A percentile compares a stretch with the other conserved stretches of the same genome.
These are phyloP conservation scores for Euclidium syriacum DNA, from an alignment of 345 rosid genomes.

Conservation along the genomic window DNA sequence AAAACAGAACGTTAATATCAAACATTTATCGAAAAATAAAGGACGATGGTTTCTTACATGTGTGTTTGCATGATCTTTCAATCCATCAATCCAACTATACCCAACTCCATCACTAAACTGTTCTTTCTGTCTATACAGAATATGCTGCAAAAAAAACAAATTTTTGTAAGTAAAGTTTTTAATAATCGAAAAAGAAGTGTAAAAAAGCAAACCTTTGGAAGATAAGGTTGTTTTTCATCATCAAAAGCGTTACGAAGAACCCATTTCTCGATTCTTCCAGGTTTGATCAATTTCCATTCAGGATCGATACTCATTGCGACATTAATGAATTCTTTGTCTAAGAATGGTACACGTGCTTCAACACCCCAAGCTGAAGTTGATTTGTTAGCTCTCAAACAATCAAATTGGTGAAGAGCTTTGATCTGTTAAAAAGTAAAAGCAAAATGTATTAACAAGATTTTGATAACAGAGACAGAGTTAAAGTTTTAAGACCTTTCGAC, in stretches of 20 bases:
- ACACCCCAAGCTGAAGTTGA: constrained; percentile 88
- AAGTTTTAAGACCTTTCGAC: constrained; percentile 47
- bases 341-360: constrained; percentile 84
- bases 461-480: background rate
- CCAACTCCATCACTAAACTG: constrained; percentile 92
- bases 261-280: constrained; percentile 85
- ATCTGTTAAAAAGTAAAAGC: constrained; percentile 37
- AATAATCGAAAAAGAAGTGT: constrained; percentile 69
- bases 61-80: constrained; percentile 64
- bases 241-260: constrained; percentile 77
- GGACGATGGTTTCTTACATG: constrained; percentile 35
- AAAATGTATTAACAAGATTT: constrained; percentile 1
- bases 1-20: background rate
- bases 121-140: constrained; percentile 77
- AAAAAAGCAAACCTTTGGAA: constrained; percentile 61
- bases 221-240: constrained; percentile 59
- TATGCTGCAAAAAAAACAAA: constrained; percentile 47
- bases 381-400: constrained; percentile 81
- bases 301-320: constrained; percentile 75
- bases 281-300: constrained; percentile 77
- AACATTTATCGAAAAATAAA: background rate
- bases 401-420: constrained; percentile 77
- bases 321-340: constrained; percentile 64
- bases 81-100: constrained; percentile 80
- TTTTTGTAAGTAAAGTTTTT: constrained; percentile 64